Conservation (phyloP, 257 asterid species). For the Solanum paucissectum region DNA sequence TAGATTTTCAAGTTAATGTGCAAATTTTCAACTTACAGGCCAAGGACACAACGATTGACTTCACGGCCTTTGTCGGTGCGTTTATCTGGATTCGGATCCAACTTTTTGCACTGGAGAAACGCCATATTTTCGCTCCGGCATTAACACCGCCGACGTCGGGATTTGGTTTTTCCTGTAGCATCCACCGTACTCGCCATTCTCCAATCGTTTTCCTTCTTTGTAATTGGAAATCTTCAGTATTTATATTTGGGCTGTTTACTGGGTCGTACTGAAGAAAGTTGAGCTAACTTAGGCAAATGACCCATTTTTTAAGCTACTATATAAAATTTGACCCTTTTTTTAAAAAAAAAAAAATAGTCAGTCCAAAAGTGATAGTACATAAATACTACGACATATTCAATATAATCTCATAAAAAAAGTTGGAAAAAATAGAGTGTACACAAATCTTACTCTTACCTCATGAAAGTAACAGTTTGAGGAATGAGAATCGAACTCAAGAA, state of each 20-base stretch:
- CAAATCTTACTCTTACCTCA: no score
- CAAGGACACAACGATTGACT: slow-evolving; percentile 69
- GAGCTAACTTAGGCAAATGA: not conserved
- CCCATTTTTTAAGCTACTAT: not conserved
- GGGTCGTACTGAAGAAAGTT: not conserved
- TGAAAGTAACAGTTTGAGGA: no score
- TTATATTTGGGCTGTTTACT: not conserved
- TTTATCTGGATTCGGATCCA: slow-evolving; percentile 73
- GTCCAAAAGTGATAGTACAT: no score
- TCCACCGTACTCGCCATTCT: slow-evolving; percentile 49
- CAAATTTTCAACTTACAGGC: slow-evolving; percentile 39
- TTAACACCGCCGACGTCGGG: slow-evolving; percentile 42
- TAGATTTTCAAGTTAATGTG: not conserved
- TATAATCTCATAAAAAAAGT: no score
- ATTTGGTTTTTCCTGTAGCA: slow-evolving; percentile 43
- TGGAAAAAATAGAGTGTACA: no score
- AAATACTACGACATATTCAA: no score
- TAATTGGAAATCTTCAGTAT: not conserved
- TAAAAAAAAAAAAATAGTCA: no score
- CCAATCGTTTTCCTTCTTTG: not conserved
- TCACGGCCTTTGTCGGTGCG: slow-evolving; percentile 72
- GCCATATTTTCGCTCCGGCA: slow-evolving; percentile 67
- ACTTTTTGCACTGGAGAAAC: slow-evolving; percentile 70
- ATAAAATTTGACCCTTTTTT: not conserved
- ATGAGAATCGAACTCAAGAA: no score